Conservation (phyloP, 208 protist species). For the Polymyxa betae region DNA sequence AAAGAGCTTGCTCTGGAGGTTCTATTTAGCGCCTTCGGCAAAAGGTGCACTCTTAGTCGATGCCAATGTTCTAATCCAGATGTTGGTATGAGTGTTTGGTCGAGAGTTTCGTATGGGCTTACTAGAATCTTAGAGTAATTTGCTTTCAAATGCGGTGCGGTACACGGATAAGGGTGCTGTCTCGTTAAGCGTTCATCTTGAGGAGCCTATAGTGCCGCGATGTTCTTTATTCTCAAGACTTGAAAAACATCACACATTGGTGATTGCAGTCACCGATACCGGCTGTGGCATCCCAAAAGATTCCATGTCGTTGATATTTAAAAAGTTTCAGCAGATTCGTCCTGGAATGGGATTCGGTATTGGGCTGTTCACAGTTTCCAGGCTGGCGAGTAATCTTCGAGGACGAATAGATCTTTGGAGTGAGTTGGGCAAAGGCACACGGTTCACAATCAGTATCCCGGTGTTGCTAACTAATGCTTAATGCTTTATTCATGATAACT, state of each 20-base stretch:
- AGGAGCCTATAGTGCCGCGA: not conserved
- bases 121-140: not conserved
- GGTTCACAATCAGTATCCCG: not conserved
- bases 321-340: slow-evolving; percentile 15
- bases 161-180: slow-evolving; percentile 7
- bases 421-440: not conserved
- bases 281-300: slow-evolving; percentile 21
- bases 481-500: no score
- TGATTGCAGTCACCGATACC: slow-evolving; percentile 6
- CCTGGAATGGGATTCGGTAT: not conserved
- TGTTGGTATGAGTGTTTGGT: not conserved
- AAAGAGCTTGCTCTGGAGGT: not conserved
- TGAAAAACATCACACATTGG: not conserved
- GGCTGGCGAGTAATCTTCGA: not conserved
- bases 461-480: no score
- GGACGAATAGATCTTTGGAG: not conserved
- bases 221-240: not conserved
- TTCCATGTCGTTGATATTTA: slow-evolving; percentile 35
- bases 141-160: slow-evolving; percentile 11
- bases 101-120: not conserved
- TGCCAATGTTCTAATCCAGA: not conserved
- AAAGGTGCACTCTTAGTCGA: slow-evolving; percentile 1
- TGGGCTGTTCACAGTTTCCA: slow-evolving; percentile 9
- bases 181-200: not conserved
- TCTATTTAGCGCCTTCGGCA: not conserved